Conservation (phyloP, 1,139 yeast species). For the Hanseniaspora sp. region DNA sequence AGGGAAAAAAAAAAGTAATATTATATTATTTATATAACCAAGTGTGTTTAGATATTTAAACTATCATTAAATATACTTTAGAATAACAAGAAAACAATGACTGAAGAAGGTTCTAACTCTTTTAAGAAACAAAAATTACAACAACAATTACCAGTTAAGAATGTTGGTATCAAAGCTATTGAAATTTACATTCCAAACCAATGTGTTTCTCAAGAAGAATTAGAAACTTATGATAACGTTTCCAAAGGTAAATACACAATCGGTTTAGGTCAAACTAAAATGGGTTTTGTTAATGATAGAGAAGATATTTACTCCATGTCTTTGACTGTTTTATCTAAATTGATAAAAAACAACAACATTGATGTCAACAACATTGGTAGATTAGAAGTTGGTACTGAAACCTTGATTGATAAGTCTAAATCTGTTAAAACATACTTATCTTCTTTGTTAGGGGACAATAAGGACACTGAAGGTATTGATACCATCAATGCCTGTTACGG, state of each 20-base stretch:
- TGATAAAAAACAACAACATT: conserved; percentile 68
- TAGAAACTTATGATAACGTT: conserved; percentile 76
- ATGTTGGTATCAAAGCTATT: conserved; percentile 92
- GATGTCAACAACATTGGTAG: conserved; percentile 80
- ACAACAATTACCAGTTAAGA: conserved; percentile 38
- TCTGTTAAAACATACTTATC: conserved; percentile 91
- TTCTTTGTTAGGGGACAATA: conserved; percentile 83
- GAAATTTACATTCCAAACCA: conserved; percentile 81
- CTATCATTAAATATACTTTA: no score
- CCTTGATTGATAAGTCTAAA: conserved; percentile 91
- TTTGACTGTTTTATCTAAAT: conserved; percentile 66
- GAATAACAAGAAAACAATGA: not conserved
- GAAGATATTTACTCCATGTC: conserved; percentile 93
- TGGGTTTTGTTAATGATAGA: conserved; percentile 94
- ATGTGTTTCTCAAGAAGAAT: conserved; percentile 78
- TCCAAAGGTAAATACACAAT: conserved; percentile 95
- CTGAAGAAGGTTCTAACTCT: conserved; percentile 7
- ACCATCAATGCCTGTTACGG: conserved; percentile 97
- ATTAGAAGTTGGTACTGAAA: conserved; percentile 97
- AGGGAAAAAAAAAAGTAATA: not conserved
- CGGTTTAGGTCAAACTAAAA: conserved; percentile 96
- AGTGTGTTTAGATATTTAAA: no score
- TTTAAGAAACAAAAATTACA: conserved; percentile 14
- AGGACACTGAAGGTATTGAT: conserved; percentile 92
- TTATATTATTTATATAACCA: not conserved